Evolutionary conservation across 1,284 basidiomycete genomes (phyloP).

Genomic region (Mycocalia duriaeana): DNA sequence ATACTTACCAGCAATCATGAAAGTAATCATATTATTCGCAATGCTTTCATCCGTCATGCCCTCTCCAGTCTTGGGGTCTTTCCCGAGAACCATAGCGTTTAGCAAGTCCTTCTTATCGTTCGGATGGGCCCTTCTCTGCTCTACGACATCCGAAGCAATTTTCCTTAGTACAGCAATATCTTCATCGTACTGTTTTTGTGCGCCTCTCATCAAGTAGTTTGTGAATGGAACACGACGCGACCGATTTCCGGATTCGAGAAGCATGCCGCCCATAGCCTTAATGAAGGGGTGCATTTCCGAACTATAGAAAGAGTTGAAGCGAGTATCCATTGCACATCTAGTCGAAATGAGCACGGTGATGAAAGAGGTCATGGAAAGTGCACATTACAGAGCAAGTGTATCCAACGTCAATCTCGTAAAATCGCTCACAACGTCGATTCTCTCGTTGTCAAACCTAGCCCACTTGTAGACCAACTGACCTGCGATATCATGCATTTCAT

Average conservation of each 20-base stretch:
- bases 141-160: not conserved
- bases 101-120: not conserved
- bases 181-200: not conserved
- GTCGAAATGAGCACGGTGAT: not conserved
- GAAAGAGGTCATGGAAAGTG: not conserved
- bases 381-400: not conserved
- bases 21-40: not conserved
- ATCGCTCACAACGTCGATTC: not conserved
- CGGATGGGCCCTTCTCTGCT: not conserved
- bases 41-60: not conserved
- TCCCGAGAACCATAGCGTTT: not conserved
- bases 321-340: not conserved
- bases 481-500: not conserved
- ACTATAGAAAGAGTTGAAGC: not conserved
- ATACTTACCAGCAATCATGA: not conserved
- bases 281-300: not conserved
- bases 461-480: not conserved
- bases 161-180: not conserved
- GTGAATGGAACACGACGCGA: not conserved
- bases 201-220: not conserved
- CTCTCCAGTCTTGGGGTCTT: not conserved
- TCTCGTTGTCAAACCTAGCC: not conserved
- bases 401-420: not conserved
- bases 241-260: not conserved
- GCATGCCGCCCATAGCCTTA: not conserved